Evolutionary conservation across 2,329 filamentous ascomycete genomes (phyloP).

Genomic region (Aspergillus sclerotialis): DNA sequence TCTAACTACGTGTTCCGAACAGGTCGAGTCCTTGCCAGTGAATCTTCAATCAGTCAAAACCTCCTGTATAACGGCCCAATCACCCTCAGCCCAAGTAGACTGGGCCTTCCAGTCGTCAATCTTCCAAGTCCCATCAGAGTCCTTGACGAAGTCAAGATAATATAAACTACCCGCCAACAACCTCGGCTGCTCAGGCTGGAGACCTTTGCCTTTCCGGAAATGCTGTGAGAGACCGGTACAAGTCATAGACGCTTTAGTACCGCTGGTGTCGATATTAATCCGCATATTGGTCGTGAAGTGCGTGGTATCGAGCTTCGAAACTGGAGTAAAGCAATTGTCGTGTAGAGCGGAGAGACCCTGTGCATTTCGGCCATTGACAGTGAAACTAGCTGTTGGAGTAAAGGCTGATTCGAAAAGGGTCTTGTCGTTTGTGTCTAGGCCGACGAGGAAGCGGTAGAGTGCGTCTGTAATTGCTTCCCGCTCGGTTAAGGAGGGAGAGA

Average conservation of each 20-base stretch:
- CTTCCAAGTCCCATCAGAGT: conserved; percentile 28
- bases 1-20: too few species aligned
- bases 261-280: conserved; percentile 9
- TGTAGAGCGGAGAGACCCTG: conserved; percentile 14
- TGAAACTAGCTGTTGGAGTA: conserved; percentile 12
- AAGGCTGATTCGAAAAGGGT: conserved; percentile 24
- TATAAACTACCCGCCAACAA: conserved; percentile 22
- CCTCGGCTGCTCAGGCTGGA: conserved; percentile 12
- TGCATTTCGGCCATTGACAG: conserved; percentile 12
- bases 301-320: conserved; percentile 23
- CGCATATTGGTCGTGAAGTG: conserved; percentile 18
- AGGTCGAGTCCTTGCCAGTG: too few species aligned
- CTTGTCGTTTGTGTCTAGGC: conserved; percentile 20
- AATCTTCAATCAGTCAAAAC: too few species aligned
- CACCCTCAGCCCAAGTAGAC: conserved; percentile 21
- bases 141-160: conserved; percentile 21
- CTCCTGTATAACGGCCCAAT: too few species aligned
- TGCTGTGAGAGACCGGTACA: conserved; percentile 15
- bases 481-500: conserved; percentile 13
- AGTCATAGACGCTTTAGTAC: conserved; percentile 8
- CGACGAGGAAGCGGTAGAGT: conserved; percentile 20
- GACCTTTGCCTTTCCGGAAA: conserved; percentile 17
- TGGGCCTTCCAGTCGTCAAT: conserved; percentile 23
- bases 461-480: conserved; percentile 28
- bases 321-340: conserved; percentile 9